phyloP scores from a whole-genome alignment of 1,284 basidiomycete genomes.

The Rhodotorula glutinis region DNA sequence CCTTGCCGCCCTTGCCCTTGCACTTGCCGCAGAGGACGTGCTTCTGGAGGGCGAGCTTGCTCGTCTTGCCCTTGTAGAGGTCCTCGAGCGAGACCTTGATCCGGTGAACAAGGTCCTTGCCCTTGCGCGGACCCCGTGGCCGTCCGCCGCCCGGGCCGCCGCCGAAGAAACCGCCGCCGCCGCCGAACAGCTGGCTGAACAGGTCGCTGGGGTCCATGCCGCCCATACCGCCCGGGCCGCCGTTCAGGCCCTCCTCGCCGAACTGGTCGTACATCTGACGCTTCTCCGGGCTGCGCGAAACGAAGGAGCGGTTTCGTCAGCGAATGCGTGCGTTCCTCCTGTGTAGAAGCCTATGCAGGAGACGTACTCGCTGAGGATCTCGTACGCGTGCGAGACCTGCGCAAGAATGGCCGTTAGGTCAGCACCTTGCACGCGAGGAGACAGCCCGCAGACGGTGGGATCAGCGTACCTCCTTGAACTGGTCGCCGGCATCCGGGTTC shows the following conservation, averaged over 20 bases:
- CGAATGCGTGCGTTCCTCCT: too few relatives aligned
- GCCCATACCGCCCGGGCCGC: slow-evolving; percentile 65
- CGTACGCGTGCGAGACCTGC: slow-evolving; percentile 57
- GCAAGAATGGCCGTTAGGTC: not conserved
- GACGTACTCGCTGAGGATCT: slow-evolving; percentile 74
- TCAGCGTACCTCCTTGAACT: slow-evolving; percentile 81
- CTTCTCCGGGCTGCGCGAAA: slow-evolving; percentile 35
- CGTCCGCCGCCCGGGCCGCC: slow-evolving; percentile 58
- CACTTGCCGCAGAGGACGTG: slow-evolving; percentile 92
- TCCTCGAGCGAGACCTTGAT: slow-evolving; percentile 95
- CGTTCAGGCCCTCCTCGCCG: slow-evolving; percentile 90
- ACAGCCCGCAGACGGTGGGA: slow-evolving; percentile 32
- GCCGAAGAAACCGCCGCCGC: slow-evolving; percentile 56
- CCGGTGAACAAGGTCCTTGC: slow-evolving; percentile 97
- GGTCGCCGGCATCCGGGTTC: slow-evolving; percentile 58
- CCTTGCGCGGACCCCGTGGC: slow-evolving; percentile 82
- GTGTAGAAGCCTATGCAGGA: too few relatives aligned
- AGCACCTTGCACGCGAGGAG: not conserved
- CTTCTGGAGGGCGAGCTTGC: slow-evolving; percentile 94
- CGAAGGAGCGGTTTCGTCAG: too few relatives aligned
- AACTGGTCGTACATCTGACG: slow-evolving; percentile 70
- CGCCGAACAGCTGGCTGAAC: slow-evolving; percentile 92
- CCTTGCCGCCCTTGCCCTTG: slow-evolving; percentile 95
- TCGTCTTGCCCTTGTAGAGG: slow-evolving; percentile 96
- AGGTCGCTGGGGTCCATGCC: slow-evolving; percentile 96